Base-by-base conservation (phyloP, 140 eudicot genomes). In the Erigeron philadelphicus region DNA sequence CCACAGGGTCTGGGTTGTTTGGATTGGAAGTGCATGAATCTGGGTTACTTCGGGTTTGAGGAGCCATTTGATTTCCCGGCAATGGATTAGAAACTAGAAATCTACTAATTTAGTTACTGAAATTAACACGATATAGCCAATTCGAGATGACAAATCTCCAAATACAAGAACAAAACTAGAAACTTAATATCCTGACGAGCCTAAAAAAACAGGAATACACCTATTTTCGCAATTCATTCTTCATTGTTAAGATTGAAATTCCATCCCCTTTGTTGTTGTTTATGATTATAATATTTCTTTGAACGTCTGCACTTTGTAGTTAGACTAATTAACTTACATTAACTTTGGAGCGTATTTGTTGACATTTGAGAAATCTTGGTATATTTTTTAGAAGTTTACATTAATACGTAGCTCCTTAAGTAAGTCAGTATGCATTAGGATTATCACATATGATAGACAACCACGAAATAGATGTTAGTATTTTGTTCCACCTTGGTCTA, bases 331-430 rank as follows among this genome's bases (percentile, higher is more conserved):
- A 54, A 10, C 40, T 55, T 16, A 53, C 44, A 38, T 64, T 42
- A 21, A 57, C 42, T 54, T 21, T 15, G 17, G 45, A 54, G 40
- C 60, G 23, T 74, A 66, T 55, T 65, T 65, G 52, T 55, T 44
- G 72, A 12, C 7, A 9, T 65, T 57, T 74, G 48, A 21, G 44
- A 43, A 65, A 38, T 64, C 66, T 44, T 55, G 40, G 13, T 65
- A 25, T 65, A 25, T 12, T 17, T 42, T 2, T 44, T 18, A 6
- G 17, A 17, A 9, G 13, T 23, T n/a, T 25, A 23, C 15, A 43
- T 47, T 15, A 35, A 72, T 50, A 75, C 5, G 60, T 18, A 58
- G 52, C 46, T 64, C 64, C n/a, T 11, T 9, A 6, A 52, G 2
- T 3, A 8, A 5, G 44, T 41, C 64, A 66, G 21, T 18, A 59